phyloP scores from a whole-genome alignment of 257 asterid genomes.

The Thymus mandschuricus region DNA sequence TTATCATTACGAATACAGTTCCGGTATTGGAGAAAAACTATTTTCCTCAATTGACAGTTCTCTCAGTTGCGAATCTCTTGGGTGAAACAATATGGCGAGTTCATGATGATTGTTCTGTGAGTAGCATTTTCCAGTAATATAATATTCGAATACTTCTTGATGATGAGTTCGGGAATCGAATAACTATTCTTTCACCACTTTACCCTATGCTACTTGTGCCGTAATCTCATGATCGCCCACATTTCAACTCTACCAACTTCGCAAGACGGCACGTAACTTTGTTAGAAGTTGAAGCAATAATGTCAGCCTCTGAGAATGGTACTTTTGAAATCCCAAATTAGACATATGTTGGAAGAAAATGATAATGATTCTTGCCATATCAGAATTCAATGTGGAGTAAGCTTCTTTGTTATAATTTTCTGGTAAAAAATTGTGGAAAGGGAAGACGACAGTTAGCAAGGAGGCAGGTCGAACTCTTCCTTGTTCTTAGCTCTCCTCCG shows the following conservation, averaged over 20 bases:
- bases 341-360: background rate
- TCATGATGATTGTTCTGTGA: slow-evolving; percentile 92
- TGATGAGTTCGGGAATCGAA: background rate
- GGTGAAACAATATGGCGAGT: slow-evolving; percentile 99
- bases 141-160: slow-evolving; percentile 10
- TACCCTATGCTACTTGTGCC: background rate
- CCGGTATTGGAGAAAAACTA: slow-evolving; percentile 77
- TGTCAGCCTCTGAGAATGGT: background rate
- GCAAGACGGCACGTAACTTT: background rate
- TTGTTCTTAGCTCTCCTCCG: background rate
- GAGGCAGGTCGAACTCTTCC: background rate
- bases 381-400: background rate
- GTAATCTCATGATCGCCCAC: slow-evolving; percentile 5
- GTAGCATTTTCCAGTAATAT: slow-evolving; percentile 80
- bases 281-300: slow-evolving; percentile 1
- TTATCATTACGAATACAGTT: slow-evolving; percentile 81
- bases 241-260: background rate
- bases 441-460: background rate
- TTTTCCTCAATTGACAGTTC: slow-evolving; percentile 85
- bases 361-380: background rate
- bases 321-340: background rate
- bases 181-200: slow-evolving; percentile 4
- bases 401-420: slow-evolving; percentile 7
- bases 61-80: slow-evolving; percentile 87
- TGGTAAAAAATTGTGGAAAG: slow-evolving; percentile 1